Evolutionary conservation across 371 early-diverging fungal genomes (phyloP).

Genomic region (Aphelidium insulamus): DNA sequence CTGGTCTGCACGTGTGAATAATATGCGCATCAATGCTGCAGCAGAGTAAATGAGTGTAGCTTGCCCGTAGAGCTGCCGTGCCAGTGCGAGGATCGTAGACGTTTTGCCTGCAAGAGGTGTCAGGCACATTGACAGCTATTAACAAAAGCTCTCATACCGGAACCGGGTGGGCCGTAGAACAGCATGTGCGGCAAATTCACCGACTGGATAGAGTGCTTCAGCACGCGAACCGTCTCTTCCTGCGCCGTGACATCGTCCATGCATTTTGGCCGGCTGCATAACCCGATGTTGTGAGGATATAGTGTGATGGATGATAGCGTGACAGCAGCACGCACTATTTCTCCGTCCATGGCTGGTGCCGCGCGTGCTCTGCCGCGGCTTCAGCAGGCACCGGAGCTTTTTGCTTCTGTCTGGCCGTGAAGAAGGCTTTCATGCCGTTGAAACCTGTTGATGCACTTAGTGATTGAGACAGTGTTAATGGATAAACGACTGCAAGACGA

Average conservation of each 20-base stretch:
- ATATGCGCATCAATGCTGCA: not conserved
- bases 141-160: not conserved
- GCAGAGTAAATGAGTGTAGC: not conserved
- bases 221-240: constrained; percentile 65
- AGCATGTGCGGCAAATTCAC: constrained; percentile 90
- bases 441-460: too few relatives aligned
- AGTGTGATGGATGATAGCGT: too few relatives aligned
- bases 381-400: too few relatives aligned
- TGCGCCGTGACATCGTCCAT: constrained; percentile 74
- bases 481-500: too few relatives aligned
- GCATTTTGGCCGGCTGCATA: constrained; percentile 71
- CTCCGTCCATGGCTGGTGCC: too few relatives aligned
- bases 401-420: too few relatives aligned
- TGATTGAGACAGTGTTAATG: too few relatives aligned
- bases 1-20: constrained; percentile 25
- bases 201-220: constrained; percentile 59
- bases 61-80: constrained; percentile 74
- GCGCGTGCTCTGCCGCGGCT: too few relatives aligned
- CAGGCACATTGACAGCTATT: not conserved
- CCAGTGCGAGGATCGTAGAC: constrained; percentile 81
- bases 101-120: constrained; percentile 85
- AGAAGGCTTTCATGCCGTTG: too few relatives aligned
- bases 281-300: too few relatives aligned
- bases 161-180: constrained; percentile 98
- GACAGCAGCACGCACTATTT: too few relatives aligned